phyloP scores from a whole-genome alignment of 345 rosid genomes.

The Heritiera fomes region DNA sequence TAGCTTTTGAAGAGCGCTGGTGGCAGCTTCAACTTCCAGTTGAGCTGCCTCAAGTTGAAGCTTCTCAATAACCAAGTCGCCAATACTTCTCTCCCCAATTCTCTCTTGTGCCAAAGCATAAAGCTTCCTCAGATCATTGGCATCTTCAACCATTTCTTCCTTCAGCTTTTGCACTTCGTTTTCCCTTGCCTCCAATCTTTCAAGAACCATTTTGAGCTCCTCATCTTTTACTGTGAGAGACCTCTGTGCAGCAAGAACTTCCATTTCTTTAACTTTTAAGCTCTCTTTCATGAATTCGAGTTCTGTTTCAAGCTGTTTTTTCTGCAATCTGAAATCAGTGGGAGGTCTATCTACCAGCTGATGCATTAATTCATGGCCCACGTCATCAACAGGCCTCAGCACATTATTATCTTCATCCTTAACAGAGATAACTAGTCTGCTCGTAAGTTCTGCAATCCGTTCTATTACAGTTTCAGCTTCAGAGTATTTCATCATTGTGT shows the following conservation, averaged over 20 bases:
- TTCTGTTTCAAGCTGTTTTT: slow-evolving; percentile 62
- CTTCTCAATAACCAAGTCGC: slow-evolving; percentile 73
- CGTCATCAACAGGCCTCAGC: slow-evolving; percentile 23
- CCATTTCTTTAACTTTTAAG: slow-evolving; percentile 69
- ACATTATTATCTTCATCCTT: slow-evolving; percentile 36
- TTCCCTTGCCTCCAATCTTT: slow-evolving; percentile 52
- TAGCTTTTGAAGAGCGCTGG: slow-evolving; percentile 61
- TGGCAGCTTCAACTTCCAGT: slow-evolving; percentile 83
- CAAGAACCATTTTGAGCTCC: slow-evolving; percentile 53
- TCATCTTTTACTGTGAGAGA: slow-evolving; percentile 60
- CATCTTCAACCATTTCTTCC: slow-evolving; percentile 61
- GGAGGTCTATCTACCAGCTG: slow-evolving; percentile 35
- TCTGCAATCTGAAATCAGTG: slow-evolving; percentile 48
- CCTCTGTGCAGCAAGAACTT: slow-evolving; percentile 58
- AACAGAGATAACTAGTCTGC: slow-evolving; percentile 47
- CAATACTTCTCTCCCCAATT: slow-evolving; percentile 58
- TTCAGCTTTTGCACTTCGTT: slow-evolving; percentile 54
- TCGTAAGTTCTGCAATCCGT: slow-evolving; percentile 62
- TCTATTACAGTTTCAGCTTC: slow-evolving; percentile 75
- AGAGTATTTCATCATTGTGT: slow-evolving; percentile 45
- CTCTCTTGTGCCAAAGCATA: slow-evolving; percentile 69
- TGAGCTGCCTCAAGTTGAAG: slow-evolving; percentile 81
- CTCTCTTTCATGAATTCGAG: slow-evolving; percentile 53
- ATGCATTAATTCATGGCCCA: slow-evolving; percentile 32
- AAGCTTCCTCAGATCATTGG: slow-evolving; percentile 59